These are phyloP conservation scores for Macaranga tanarius DNA, from an alignment of 441 rosid species.

Conservation along the genomic window DNA sequence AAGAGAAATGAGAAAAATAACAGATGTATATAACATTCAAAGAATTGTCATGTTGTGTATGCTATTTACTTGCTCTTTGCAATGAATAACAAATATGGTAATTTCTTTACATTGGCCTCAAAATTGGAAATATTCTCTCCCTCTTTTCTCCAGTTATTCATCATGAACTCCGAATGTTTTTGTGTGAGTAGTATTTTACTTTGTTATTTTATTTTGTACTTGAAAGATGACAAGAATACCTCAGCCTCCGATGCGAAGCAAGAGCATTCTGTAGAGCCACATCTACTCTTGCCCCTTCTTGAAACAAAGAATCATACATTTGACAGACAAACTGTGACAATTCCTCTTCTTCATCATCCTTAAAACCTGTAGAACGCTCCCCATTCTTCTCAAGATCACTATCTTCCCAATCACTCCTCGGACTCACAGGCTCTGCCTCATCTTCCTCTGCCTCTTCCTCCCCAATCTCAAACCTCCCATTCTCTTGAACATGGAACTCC, in stretches of 20 bases:
- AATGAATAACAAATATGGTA: slow-evolving; percentile 17
- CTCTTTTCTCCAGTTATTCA: slow-evolving; percentile 9
- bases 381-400: slow-evolving; percentile 62
- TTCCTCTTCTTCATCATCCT: slow-evolving; percentile 84
- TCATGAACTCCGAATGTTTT: slow-evolving; percentile 19
- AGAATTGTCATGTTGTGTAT: background rate
- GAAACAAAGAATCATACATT: slow-evolving; percentile 63
- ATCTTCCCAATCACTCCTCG: slow-evolving; percentile 93
- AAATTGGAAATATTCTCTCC: slow-evolving; percentile 32
- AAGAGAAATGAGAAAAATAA: background rate
- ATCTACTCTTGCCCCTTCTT: slow-evolving; percentile 66
- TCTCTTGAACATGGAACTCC: slow-evolving; percentile 52
- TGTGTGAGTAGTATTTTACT: too few species aligned
- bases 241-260: slow-evolving; percentile 57
- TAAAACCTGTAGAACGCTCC: slow-evolving; percentile 39
- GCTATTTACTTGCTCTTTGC: slow-evolving; percentile 20
- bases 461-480: slow-evolving; percentile 85
- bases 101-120: slow-evolving; percentile 30
- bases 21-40: background rate
- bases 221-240: slow-evolving; percentile 84
- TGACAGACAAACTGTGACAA: slow-evolving; percentile 68
- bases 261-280: slow-evolving; percentile 67
- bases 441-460: slow-evolving; percentile 77
- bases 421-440: slow-evolving; percentile 56
- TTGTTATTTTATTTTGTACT: slow-evolving; percentile 32